A percentile compares a stretch with the other conserved stretches of the same genome.
Evolutionary conservation across 345 rosid genomes (phyloP).

Genomic region (Sonneratia alba): DNA sequence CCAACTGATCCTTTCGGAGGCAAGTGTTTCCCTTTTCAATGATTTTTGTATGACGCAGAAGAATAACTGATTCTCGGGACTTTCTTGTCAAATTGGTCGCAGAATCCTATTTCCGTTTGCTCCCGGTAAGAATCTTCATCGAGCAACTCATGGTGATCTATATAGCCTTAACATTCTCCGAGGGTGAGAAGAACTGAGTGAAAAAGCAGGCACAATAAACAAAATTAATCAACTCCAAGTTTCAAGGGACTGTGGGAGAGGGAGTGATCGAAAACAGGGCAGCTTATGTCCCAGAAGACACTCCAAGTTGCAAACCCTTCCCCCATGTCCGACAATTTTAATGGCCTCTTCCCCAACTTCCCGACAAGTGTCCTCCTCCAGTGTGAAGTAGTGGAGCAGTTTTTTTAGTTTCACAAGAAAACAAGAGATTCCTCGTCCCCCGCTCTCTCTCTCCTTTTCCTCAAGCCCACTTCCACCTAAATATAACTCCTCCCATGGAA

Average conservation of each 20-base stretch:
- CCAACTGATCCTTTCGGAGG: not conserved
- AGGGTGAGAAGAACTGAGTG: too few relatives aligned
- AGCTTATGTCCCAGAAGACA: not conserved
- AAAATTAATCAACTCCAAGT: not conserved
- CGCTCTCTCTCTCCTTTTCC: not conserved
- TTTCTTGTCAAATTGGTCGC: not conserved
- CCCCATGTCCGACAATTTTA: not conserved
- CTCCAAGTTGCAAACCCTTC: not conserved
- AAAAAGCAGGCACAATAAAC: not conserved
- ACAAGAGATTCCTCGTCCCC: conserved; percentile 11
- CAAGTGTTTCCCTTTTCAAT: not conserved
- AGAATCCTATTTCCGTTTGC: not conserved
- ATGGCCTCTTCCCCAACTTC: not conserved
- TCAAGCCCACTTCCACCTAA: conserved; percentile 42
- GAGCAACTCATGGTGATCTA: not conserved
- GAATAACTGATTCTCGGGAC: not conserved
- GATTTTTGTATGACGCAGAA: not conserved
- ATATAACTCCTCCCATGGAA: conserved; percentile 14
- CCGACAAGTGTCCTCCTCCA: conserved; percentile 11
- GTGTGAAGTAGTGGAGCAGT: conserved; percentile 30
- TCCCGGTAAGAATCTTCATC: not conserved
- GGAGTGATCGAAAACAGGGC: not conserved
- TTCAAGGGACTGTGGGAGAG: not conserved
- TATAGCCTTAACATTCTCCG: not conserved
- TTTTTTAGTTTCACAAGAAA: conserved; percentile 6